Base-by-base conservation (phyloP, 1,139 yeast species). In the Candida sanyaensis region DNA sequence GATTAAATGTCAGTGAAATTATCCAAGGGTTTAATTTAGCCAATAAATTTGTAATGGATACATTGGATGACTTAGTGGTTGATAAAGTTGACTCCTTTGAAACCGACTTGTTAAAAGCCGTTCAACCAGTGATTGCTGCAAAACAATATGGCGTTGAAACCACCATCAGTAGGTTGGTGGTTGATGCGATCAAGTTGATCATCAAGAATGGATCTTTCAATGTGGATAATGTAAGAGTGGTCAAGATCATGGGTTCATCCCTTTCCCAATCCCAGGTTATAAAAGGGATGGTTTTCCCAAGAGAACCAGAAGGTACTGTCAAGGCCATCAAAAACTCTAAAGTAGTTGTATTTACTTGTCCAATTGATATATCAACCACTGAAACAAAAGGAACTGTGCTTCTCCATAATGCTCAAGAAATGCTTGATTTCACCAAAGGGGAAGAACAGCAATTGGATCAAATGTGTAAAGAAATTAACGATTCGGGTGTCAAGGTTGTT, bases 371-470 rank as follows among this genome's bases (percentile, higher is more conserved):
- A 55, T 86, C 97, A 24, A 86, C 91, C 51, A 92, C 99, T 13
- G 99, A 93, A 74, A 92, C 98, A 24, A 92, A 93, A 71, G 98
- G 99, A 44, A 95, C 99, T 9, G 99, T 93, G 40, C 76, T 93
- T 59, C 78, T 93, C 57, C 97, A 92, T 71, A 92, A 90, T 63
- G 99, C 99, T 9, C 81, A 92, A 68, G 99, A 93, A 70, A 92
- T 93, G 97, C 78, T 93, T 57, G 95, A 91, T 63, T 93, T 93
- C 70, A 83, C 96, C 54, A 89, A 88, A 73, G 99, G 97, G 56
- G 99, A 93, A 71, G 99, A 93, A 71, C 86, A 85, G 46, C 98
- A 91, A 67, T 80, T 93, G 62, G 97, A 93, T 64, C 84, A 82
- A 63, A 81, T 88, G 72, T 87, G 93, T 58, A 87, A 87, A 66